Percentiles rank a stretch among this genome's conserved stretches.
Conservation (phyloP, 1,284 basidiomycete genomes). For the Leccinum subspadiceum region DNA sequence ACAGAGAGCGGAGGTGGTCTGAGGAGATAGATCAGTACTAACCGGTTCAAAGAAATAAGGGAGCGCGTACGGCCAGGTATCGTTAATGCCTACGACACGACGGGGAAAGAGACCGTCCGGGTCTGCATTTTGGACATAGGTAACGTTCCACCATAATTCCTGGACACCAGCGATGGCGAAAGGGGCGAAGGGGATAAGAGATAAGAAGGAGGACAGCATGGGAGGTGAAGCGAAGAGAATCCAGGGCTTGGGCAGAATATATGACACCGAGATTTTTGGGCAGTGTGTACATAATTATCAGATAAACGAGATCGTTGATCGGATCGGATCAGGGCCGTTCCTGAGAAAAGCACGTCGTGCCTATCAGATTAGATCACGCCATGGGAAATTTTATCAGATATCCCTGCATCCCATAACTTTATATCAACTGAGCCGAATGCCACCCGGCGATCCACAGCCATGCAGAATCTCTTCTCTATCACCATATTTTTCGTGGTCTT, state of each 20-base stretch:
- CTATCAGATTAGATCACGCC: slow-evolving; percentile 13
- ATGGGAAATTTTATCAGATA: slow-evolving; percentile 24
- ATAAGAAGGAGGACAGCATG: slow-evolving; percentile 11
- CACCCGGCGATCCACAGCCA: slow-evolving; percentile 1
- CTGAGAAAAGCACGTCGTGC: not conserved
- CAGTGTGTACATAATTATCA: not conserved
- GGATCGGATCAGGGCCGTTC: not conserved
- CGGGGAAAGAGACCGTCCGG: slow-evolving; percentile 77
- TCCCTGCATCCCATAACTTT: not conserved
- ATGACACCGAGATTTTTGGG: not conserved
- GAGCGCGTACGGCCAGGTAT: slow-evolving; percentile 81
- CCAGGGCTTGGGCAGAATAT: not conserved
- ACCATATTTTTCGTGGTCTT: slow-evolving; percentile 90
- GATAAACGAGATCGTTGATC: slow-evolving; percentile 5
- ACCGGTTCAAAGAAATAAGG: not conserved
- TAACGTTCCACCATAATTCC: slow-evolving; percentile 81
- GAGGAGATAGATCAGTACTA: not conserved
- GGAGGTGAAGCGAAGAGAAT: not conserved
- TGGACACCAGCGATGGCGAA: slow-evolving; percentile 55
- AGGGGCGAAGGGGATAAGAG: slow-evolving; percentile 31
- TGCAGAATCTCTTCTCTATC: slow-evolving; percentile 68
- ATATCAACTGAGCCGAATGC: not conserved
- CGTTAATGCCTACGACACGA: slow-evolving; percentile 83
- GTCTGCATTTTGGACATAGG: slow-evolving; percentile 66
- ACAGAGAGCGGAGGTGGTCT: slow-evolving; percentile 81